Percentiles rank a stretch among this genome's conserved stretches.
Conservation (phyloP, 1,139 yeast genomes). For the Suhomyces wounanorum region DNA sequence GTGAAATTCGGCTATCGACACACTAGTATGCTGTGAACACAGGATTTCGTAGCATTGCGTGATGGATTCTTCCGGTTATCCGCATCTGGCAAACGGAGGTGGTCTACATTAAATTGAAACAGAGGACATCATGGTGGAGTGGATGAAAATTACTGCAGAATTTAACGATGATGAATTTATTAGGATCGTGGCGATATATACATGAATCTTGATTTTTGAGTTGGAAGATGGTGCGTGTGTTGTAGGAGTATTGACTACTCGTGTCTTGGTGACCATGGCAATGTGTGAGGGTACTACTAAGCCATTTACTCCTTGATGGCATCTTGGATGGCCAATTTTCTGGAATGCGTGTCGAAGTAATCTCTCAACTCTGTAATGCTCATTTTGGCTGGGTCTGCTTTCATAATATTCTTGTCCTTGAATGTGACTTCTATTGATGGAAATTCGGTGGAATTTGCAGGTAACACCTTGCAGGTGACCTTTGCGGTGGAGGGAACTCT, state of each 20-base stretch:
- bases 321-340: constrained; percentile 67
- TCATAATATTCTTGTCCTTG: constrained; percentile 75
- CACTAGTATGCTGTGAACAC: no score
- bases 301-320: constrained; percentile 41
- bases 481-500: constrained; percentile 74
- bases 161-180: constrained; percentile 2
- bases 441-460: constrained; percentile 41
- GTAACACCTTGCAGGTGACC: constrained; percentile 57
- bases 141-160: no score
- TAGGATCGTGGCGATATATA: constrained; percentile 4
- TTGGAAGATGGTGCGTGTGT: no score
- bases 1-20: no score
- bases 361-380: constrained; percentile 56
- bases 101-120: no score
- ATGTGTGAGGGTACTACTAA: no score
- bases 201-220: neutral
- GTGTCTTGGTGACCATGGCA: no score
- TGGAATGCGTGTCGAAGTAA: constrained; percentile 67
- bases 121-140: no score
- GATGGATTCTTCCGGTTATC: no score
- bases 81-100: no score
- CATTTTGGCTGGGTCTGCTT: constrained; percentile 62
- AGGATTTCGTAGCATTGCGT: neutral
- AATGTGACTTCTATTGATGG: constrained; percentile 74
- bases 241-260: no score